A percentile compares a stretch with the other conserved stretches of the same genome.
phyloP scores from a whole-genome alignment of 1,139 yeast species.

The Blastobotrys arbuscula region DNA sequence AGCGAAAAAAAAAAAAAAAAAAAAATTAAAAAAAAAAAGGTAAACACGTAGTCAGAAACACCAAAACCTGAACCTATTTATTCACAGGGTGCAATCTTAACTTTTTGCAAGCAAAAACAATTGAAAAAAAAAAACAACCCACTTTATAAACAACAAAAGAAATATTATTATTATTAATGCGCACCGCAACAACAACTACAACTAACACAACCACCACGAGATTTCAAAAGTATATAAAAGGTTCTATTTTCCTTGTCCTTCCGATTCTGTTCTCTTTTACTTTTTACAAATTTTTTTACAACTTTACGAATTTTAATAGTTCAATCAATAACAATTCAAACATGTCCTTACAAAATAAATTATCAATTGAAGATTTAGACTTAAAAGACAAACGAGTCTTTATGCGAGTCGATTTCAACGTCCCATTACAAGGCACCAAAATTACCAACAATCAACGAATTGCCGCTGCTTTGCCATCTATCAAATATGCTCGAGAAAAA shows the following conservation, averaged over 20 bases:
- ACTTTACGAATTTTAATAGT: background rate
- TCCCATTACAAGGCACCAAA: slow-evolving; percentile 89
- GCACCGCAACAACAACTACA: background rate
- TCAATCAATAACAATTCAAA: slow-evolving; percentile 4
- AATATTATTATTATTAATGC: background rate
- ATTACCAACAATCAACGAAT: slow-evolving; percentile 98
- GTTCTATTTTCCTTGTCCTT: background rate
- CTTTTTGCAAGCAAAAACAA: too few species aligned
- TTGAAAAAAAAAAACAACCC: background rate
- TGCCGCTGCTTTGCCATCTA: slow-evolving; percentile 96
- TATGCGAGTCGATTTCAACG: slow-evolving; percentile 95
- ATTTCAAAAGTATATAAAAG: slow-evolving; percentile 1
- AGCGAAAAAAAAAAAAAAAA: too few species aligned
- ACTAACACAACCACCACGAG: background rate
- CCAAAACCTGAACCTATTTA: too few species aligned
- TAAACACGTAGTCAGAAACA: too few species aligned
- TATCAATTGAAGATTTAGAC: slow-evolving; percentile 84
- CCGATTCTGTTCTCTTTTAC: background rate
- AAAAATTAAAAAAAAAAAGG: too few species aligned
- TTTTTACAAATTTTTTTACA: background rate
- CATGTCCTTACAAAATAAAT: slow-evolving; percentile 89
- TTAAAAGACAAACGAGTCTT: slow-evolving; percentile 87
- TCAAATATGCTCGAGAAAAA: slow-evolving; percentile 82
- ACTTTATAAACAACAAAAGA: background rate
- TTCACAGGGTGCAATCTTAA: too few species aligned